Base-by-base conservation (phyloP, 2,329 filamentous ascomycete species). In the Scedosporium minutisporum region DNA sequence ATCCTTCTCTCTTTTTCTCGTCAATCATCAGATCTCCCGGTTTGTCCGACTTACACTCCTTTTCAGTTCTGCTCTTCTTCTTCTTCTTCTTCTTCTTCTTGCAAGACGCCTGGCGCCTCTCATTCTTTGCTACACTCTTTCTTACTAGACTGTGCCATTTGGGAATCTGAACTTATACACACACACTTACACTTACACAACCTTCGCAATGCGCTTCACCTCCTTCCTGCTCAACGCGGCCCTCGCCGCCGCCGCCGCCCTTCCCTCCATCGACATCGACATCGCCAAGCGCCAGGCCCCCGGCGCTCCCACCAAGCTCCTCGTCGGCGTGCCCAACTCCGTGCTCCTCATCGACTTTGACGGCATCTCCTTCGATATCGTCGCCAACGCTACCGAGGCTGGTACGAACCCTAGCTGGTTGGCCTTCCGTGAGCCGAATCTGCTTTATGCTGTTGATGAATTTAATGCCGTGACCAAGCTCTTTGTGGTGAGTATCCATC, bases 401-500 rank as follows among this genome's bases (percentile, higher is more conserved):
- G 76, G 76, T 46, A 67, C 70, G 2, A 69, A 71, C 44, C 74
- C 79, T 21, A 80, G 77, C 64, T 82, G 80, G 80, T 69, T 82
- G 70, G 70, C 74, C 42, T 76, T 75, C 68, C 73, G 72, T 58
- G 64, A 71, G 25, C 74, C 75, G 23, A 72, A 76, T 66, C 66
- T 71, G 5, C 64, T 82, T 46, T 82, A 80, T 63, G 77, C 77
- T 55, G 76, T 79, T 23, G 74, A 82, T 64, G 80, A 83, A 73
- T 75, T 75, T 65, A 71, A 72, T 66, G 69, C 69, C 58, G 66
- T 69, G 60, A 71, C 76, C n/a, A 72, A 74, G 62, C 68, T 76
- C n/a, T 79, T 75, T 67, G 70, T 65, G 9, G 67, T 62, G 23
- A 62, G 53, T 48, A 42, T 21, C 14, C 6, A 18, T 42, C 7